phyloP scores from a whole-genome alignment of 441 rosid species.

The Pelargonium citronellum region DNA sequence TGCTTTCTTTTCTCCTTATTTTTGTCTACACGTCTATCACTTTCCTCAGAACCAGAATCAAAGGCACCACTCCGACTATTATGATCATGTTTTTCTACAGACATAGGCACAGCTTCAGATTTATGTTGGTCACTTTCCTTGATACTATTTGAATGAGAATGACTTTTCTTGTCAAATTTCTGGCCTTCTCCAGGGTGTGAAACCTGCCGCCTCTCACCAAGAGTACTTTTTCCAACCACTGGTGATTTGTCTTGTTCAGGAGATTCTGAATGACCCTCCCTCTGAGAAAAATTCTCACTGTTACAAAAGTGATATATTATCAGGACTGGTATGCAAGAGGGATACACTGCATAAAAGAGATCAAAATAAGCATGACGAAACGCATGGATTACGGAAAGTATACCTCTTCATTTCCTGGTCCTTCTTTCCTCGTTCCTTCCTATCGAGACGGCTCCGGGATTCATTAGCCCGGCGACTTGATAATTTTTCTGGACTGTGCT shows the following conservation, averaged over 20 bases:
- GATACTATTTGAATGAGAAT: conserved; percentile 23
- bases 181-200: conserved; percentile 25
- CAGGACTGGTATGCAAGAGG: neutral
- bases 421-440: conserved; percentile 29
- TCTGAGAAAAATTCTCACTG: conserved; percentile 52
- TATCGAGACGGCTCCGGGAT: conserved; percentile 23
- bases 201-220: conserved; percentile 21
- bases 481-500: conserved; percentile 27
- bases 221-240: conserved; percentile 30
- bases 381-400: conserved; percentile 6
- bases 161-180: conserved; percentile 38
- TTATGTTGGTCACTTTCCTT: conserved; percentile 31
- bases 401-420: conserved; percentile 54
- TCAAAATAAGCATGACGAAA: conserved; percentile 7
- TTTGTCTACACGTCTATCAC: conserved; percentile 34
- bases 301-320: conserved; percentile 20
- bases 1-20: conserved; percentile 53
- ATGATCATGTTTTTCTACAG: conserved; percentile 37
- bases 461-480: conserved; percentile 23
- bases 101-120: conserved; percentile 24
- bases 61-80: conserved; percentile 35
- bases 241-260: conserved; percentile 41
- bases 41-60: conserved; percentile 50
- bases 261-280: conserved; percentile 28
- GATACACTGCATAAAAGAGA: neutral